These are phyloP conservation scores for Blastocystis sp. DNA, from an alignment of 352 stramenopile genomes.

Conservation along the genomic window DNA sequence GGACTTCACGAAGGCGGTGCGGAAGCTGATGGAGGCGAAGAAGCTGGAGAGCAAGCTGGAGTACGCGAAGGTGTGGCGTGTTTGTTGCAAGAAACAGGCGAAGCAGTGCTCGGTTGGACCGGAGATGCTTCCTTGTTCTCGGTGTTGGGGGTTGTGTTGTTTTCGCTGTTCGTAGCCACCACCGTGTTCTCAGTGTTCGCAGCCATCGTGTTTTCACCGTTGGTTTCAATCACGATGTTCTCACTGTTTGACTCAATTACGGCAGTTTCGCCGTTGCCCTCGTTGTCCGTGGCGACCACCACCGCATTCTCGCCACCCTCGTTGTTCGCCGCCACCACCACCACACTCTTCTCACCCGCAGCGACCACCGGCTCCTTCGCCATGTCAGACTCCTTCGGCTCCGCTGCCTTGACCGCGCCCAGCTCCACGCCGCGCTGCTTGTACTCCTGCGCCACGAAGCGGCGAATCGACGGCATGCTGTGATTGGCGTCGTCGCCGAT, in stretches of 20 bases:
- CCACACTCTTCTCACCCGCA: not conserved
- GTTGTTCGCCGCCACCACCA: not conserved
- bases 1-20: conserved; percentile 99
- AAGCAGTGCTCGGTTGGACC: not conserved
- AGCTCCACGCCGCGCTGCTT: not conserved
- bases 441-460: conserved; percentile 41
- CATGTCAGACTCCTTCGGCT: not conserved
- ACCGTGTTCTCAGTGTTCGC: not conserved
- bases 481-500: conserved; percentile 44
- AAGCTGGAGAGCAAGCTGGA: conserved; percentile 99
- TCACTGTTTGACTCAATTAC: not conserved
- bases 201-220: not conserved
- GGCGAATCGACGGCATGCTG: conserved; percentile 39
- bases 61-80: conserved; percentile 93
- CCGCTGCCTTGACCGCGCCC: not conserved
- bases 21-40: conserved; percentile 98
- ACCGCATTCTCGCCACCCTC: not conserved
- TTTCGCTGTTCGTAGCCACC: not conserved
- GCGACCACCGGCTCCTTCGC: not conserved
- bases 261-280: not conserved
- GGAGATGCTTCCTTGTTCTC: not conserved
- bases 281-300: not conserved
- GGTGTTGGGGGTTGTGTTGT: not conserved
- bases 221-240: not conserved
- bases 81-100: conserved; percentile 40